These are phyloP conservation scores for Nemania sp. DNA, from an alignment of 2,329 filamentous ascomycete genomes.

Conservation along the genomic window DNA sequence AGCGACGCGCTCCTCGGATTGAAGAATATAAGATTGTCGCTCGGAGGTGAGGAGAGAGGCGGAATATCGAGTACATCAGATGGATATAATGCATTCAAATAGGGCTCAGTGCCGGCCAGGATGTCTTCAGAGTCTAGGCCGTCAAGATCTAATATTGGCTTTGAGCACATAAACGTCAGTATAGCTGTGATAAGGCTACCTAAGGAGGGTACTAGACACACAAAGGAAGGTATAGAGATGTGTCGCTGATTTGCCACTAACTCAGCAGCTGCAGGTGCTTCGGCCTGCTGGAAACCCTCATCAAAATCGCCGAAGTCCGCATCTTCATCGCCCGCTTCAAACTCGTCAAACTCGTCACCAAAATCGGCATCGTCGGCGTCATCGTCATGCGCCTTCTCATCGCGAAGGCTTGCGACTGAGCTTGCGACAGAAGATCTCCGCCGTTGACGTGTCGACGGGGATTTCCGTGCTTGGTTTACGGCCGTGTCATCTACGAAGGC, in stretches of 20 bases:
- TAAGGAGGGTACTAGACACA: conserved; percentile 48
- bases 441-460: conserved; percentile 35
- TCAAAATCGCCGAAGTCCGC: conserved; percentile 72
- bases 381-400: conserved; percentile 39
- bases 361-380: conserved; percentile 53
- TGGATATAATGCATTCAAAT: conserved; percentile 69
- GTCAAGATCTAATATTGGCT: conserved; percentile 72
- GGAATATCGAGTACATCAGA: conserved; percentile 58
- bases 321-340: conserved; percentile 61
- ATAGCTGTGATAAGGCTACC: conserved; percentile 39
- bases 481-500: conserved; percentile 43
- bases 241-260: conserved; percentile 42
- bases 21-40: conserved; percentile 71
- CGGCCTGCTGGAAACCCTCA: conserved; percentile 68
- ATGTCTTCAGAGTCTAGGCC: conserved; percentile 65
- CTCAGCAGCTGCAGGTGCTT: conserved; percentile 41
- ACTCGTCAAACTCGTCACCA: conserved; percentile 66
- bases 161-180: conserved; percentile 34
- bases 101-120: conserved; percentile 63
- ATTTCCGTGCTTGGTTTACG: conserved; percentile 36
- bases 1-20: conserved; percentile 86
- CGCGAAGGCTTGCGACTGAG: conserved; percentile 34
- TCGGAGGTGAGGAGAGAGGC: conserved; percentile 54
- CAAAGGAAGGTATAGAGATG: conserved; percentile 46
- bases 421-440: conserved; percentile 39